Percentiles rank a stretch among this genome's conserved stretches.
These are phyloP conservation scores for Cynanchum wilfordii DNA, from an alignment of 257 asterid genomes.

Conservation along the genomic window DNA sequence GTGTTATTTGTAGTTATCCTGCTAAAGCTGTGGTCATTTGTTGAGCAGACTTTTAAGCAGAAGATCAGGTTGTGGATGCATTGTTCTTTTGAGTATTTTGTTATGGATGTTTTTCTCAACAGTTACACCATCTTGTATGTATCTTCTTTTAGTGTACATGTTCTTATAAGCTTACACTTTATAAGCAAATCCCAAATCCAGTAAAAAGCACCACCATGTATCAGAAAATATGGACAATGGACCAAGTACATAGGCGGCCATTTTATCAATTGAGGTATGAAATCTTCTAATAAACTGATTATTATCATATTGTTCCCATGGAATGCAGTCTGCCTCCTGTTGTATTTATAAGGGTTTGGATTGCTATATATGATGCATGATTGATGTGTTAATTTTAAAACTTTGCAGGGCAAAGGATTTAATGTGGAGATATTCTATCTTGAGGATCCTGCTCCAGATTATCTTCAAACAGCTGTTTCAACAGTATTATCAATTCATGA, in stretches of 20 bases:
- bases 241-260: conserved; percentile 67
- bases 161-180: conserved; percentile 6
- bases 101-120: too few species aligned
- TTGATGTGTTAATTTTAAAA: conserved; percentile 10
- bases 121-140: too few species aligned
- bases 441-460: conserved; percentile 88
- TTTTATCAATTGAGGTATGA: conserved; percentile 86
- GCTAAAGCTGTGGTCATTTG: background rate
- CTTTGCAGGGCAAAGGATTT: conserved; percentile 87
- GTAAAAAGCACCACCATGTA: conserved; percentile 51
- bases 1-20: background rate
- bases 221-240: conserved; percentile 42
- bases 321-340: background rate
- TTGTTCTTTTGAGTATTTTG: conserved; percentile 6
- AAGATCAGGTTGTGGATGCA: too few species aligned
- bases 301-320: background rate
- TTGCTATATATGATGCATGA: conserved; percentile 6
- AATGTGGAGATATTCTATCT: conserved; percentile 64
- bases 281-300: background rate
- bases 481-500: conserved; percentile 73
- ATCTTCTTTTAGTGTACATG: too few species aligned
- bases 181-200: conserved; percentile 20
- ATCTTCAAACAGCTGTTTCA: conserved; percentile 69
- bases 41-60: background rate
- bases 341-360: conserved; percentile 3